These are phyloP conservation scores for Chionographis japonica DNA, from an alignment of 106 monocot genomes.

Conservation along the genomic window DNA sequence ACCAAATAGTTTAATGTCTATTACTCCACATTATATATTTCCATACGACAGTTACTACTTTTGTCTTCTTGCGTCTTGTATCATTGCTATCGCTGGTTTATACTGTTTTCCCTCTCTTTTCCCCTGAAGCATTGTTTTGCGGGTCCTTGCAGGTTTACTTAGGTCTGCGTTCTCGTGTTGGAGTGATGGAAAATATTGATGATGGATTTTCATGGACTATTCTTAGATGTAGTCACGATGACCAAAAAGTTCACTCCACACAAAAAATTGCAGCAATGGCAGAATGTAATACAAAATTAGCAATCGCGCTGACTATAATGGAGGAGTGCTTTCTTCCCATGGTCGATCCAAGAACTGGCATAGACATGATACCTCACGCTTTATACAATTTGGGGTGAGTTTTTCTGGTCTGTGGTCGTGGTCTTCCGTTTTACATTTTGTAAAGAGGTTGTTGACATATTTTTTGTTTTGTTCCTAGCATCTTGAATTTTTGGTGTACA, in stretches of 20 bases:
- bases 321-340: conserved; percentile 93
- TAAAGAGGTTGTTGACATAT: not conserved
- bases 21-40: too few species aligned
- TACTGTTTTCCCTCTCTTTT: not conserved
- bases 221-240: conserved; percentile 66
- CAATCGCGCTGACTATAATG: conserved; percentile 68
- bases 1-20: too few species aligned
- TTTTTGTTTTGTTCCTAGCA: not conserved
- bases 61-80: not conserved
- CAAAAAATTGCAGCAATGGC: conserved; percentile 66
- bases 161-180: conserved; percentile 58
- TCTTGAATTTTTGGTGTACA: too few species aligned
- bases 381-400: conserved; percentile 80
- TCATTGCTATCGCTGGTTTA: not conserved
- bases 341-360: conserved; percentile 88
- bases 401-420: not conserved
- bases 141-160: conserved; percentile 50
- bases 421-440: conserved; percentile 1
- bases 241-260: conserved; percentile 50
- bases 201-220: conserved; percentile 78
- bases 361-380: conserved; percentile 90
- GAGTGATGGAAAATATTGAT: conserved; percentile 43
- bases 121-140: not conserved
- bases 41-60: not conserved
- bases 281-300: conserved; percentile 83